Percentiles rank a stretch among this genome's conserved stretches.
Conservation (phyloP, 345 rosid species). For the Eucalyptus dawsonii region DNA sequence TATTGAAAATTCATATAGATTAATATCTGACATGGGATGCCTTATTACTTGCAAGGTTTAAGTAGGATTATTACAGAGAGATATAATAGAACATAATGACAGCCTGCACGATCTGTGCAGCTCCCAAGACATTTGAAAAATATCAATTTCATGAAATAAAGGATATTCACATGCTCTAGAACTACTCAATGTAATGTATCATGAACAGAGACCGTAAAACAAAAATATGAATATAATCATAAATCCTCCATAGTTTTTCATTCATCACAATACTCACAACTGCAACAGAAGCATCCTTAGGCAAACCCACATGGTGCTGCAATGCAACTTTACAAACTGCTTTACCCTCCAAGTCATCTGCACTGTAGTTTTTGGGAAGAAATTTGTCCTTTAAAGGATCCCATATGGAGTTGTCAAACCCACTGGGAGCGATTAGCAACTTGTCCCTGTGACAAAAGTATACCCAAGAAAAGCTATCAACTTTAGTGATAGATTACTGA, state of each 20-base stretch:
- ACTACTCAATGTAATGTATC: background rate
- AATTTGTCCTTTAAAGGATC: conserved; percentile 52
- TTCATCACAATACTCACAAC: background rate
- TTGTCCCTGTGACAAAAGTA: conserved; percentile 40
- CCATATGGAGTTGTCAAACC: conserved; percentile 45
- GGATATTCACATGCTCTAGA: background rate
- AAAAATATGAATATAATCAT: background rate
- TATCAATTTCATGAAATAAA: background rate
- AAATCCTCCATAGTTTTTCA: background rate
- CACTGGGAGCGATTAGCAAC: conserved; percentile 45
- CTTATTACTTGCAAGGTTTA: background rate
- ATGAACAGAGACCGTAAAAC: background rate
- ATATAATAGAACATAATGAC: background rate
- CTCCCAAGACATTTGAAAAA: background rate
- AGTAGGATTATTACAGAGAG: background rate
- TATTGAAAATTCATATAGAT: background rate
- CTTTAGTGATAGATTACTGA: background rate
- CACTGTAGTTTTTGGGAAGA: conserved; percentile 46
- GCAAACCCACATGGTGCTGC: conserved; percentile 36
- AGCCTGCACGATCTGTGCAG: background rate
- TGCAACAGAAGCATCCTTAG: conserved; percentile 12
- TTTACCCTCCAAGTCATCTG: conserved; percentile 51
- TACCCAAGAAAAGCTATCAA: background rate
- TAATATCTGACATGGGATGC: background rate
- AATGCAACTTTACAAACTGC: conserved; percentile 38